Percentiles rank a stretch among this genome's conserved stretches.
These are phyloP conservation scores for Cladosporium sp. DNA, from an alignment of 2,329 filamentous ascomycete genomes.

Conservation along the genomic window DNA sequence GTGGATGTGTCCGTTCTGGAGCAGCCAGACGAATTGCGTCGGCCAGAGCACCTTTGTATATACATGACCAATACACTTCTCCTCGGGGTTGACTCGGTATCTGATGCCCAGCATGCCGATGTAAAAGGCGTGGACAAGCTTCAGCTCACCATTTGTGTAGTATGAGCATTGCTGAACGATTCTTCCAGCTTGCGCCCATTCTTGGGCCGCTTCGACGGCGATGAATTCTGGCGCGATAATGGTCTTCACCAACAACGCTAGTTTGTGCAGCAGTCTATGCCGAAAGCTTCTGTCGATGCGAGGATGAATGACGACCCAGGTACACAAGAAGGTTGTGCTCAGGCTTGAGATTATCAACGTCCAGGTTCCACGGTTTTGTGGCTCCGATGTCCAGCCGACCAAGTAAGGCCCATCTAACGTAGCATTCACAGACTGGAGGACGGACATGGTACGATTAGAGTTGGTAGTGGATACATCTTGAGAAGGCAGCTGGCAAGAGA, in stretches of 20 bases:
- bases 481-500: not conserved
- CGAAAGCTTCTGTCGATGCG: conserved; percentile 26
- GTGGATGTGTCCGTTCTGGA: conserved; percentile 26
- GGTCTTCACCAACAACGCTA: conserved; percentile 28
- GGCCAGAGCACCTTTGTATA: conserved; percentile 31
- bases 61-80: not conserved
- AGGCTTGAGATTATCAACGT: conserved; percentile 31
- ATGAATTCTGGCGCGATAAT: conserved; percentile 36
- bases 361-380: conserved; percentile 31
- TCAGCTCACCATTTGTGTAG: conserved; percentile 24
- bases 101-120: conserved; percentile 34
- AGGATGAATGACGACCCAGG: conserved; percentile 35
- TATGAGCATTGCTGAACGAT: conserved; percentile 26
- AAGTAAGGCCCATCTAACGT: conserved; percentile 5
- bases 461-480: not conserved
- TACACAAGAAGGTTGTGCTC: conserved; percentile 34
- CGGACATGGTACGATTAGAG: not conserved
- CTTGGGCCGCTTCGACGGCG: conserved; percentile 33
- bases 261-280: conserved; percentile 24
- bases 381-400: conserved; percentile 31
- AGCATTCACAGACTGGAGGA: not conserved
- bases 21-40: conserved; percentile 32
- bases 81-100: conserved; percentile 23
- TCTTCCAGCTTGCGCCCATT: conserved; percentile 32
- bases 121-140: conserved; percentile 31